Evolutionary conservation across 257 asterid species (phyloP), one percentile per base, ranked within the genome.

Genomic region (Verbascum thapsus): DNA sequence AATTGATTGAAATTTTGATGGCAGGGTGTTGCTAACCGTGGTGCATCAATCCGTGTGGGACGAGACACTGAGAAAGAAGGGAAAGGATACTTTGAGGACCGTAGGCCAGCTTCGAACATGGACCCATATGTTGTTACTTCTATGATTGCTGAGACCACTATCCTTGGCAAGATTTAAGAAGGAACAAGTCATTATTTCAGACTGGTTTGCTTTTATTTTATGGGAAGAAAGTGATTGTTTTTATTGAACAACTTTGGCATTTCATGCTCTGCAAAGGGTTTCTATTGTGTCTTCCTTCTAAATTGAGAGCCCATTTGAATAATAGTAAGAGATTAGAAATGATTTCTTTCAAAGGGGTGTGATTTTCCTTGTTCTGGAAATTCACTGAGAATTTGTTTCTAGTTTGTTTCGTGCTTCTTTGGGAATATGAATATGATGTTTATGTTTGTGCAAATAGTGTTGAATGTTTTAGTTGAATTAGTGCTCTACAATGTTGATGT

Each of bases 51-150:
- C 30, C 96, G 96, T 38, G 98, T 91, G 23, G 98, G 98, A 0
- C 81, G 98, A 2, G 96, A 91, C 38, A 91, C 96, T 0, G 98
- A 91, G 85, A 88, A 67, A 55, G 95, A 84, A 10, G 98, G 96
- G 34, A 91, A 91, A 69, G 98, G 98, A 1, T 91, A 91, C 78
- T 91, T 91, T 7, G 98, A 91, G 78, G 97, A 91, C 68, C 68
- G 97, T 62, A 81, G 98, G 80, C 98, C 98, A 1, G 87, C 98
- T 53, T 91, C 98, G 0, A 91, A 88, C 76, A 91, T 91, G 98
- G 98, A 91, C 62, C 98, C 98, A 0, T 91, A 88, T n/a, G 40
- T 75, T 3, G 97, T 91, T 35, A 91, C 98, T 39, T 78, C 94
- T 16, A 88, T 91, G 98, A 88, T 91, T 60, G 96, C 97, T 7